phyloP scores from a whole-genome alignment of 2,329 filamentous ascomycete species.

The Zymoseptoria ardabiliae region DNA sequence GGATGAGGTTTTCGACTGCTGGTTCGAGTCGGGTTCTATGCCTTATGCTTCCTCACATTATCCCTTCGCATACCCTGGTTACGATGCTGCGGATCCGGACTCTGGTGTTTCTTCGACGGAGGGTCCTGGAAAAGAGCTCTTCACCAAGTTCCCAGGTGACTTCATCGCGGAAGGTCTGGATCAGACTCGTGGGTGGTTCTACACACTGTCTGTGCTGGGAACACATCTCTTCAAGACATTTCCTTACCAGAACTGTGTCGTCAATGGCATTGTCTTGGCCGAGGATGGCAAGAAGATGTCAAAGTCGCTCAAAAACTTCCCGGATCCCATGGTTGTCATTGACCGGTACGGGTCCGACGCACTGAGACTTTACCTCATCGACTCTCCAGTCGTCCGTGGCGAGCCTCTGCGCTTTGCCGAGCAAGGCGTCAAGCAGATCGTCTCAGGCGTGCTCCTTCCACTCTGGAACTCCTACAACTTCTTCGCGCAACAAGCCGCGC shows the following conservation, averaged over 20 bases:
- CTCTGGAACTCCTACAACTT: conserved; percentile 98
- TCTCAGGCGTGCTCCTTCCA: conserved; percentile 81
- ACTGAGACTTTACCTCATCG: conserved; percentile 89
- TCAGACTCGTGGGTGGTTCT: conserved; percentile 95
- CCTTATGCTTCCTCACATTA: conserved; percentile 88
- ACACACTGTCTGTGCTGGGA: conserved; percentile 80
- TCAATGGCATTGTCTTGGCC: conserved; percentile 87
- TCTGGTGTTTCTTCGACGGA: conserved; percentile 22
- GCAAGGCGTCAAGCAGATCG: conserved; percentile 85
- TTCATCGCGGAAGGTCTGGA: conserved; percentile 92
- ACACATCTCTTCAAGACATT: conserved; percentile 78
- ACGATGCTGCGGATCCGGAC: conserved; percentile 23
- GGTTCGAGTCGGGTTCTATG: conserved; percentile 96
- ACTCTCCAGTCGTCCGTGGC: conserved; percentile 87
- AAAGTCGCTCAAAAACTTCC: conserved; percentile 93
- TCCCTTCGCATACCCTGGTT: conserved; percentile 78
- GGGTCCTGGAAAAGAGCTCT: conserved; percentile 49
- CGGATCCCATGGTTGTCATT: conserved; percentile 77
- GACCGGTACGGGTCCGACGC: conserved; percentile 85
- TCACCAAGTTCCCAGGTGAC: conserved; percentile 77
- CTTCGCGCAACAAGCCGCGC: conserved; percentile 78
- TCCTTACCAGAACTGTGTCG: conserved; percentile 93
- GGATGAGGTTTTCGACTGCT: conserved; percentile 90
- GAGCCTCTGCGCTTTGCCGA: conserved; percentile 91
- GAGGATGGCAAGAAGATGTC: conserved; percentile 99